Percentiles rank a stretch among this genome's conserved stretches.
Conservation (phyloP, 139 green algal species). For the Chlorella sorokiniana region DNA sequence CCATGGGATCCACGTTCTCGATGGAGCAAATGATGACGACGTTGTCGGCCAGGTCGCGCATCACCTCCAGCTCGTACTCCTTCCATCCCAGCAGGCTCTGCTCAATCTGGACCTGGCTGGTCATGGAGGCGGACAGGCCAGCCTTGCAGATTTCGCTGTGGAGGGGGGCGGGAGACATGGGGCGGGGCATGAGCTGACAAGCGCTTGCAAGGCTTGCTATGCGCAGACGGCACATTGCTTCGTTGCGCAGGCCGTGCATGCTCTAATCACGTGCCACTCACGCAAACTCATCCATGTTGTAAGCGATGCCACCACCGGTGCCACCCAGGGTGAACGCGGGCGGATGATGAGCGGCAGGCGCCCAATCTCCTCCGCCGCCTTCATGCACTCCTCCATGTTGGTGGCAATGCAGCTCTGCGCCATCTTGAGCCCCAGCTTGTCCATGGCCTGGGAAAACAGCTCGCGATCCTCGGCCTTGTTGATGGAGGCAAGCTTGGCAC, state of each 20-base stretch:
- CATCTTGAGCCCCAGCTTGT: conserved; percentile 81
- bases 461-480: conserved; percentile 97
- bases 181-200: too few species aligned
- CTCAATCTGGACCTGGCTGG: conserved; percentile 90
- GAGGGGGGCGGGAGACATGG: background rate
- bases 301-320: conserved; percentile 97
- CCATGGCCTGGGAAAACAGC: conserved; percentile 94
- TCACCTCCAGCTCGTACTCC: conserved; percentile 96
- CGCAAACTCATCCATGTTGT: conserved; percentile 98
- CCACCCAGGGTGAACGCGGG: conserved; percentile 97
- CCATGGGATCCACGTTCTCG: conserved; percentile 99
- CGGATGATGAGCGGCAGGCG: conserved; percentile 94
- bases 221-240: too few species aligned
- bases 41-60: conserved; percentile 99
- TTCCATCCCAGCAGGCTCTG: conserved; percentile 98
- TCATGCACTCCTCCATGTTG: conserved; percentile 61
- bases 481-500: conserved; percentile 98
- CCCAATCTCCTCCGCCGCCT: conserved; percentile 34
- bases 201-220: background rate
- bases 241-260: too few species aligned
- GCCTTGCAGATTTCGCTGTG: conserved; percentile 42
- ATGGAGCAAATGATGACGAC: conserved; percentile 99
- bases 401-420: conserved; percentile 48
- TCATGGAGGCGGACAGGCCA: conserved; percentile 92
- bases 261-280: too few species aligned